These are phyloP conservation scores for Ajuga reptans DNA, from an alignment of 305 asterid genomes.

Conservation along the genomic window DNA sequence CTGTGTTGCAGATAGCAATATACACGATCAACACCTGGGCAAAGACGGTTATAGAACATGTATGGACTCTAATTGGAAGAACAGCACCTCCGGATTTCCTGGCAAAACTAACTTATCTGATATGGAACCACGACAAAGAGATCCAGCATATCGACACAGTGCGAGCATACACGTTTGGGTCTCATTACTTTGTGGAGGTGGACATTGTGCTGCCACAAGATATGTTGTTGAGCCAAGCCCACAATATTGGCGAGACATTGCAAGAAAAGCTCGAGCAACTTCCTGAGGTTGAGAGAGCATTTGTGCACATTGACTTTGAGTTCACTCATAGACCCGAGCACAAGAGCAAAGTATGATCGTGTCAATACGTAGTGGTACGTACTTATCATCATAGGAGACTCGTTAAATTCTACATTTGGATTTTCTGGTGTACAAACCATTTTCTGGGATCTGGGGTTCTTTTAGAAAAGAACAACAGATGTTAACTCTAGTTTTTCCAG, in stretches of 20 bases:
- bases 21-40: slow-evolving; percentile 89
- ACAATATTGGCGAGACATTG: slow-evolving; percentile 49
- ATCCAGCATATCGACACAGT: slow-evolving; percentile 60
- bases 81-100: slow-evolving; percentile 90
- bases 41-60: slow-evolving; percentile 76
- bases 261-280: slow-evolving; percentile 63
- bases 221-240: slow-evolving; percentile 51
- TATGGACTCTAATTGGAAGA: slow-evolving; percentile 71
- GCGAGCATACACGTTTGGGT: slow-evolving; percentile 58
- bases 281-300: slow-evolving; percentile 57
- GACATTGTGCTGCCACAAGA: slow-evolving; percentile 55
- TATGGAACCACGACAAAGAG: slow-evolving; percentile 70
- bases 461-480: neutral
- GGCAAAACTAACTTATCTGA: slow-evolving; percentile 63
- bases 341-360: slow-evolving; percentile 33
- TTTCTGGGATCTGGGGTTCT: neutral
- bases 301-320: slow-evolving; percentile 66
- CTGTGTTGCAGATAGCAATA: slow-evolving; percentile 56
- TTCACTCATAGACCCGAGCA: slow-evolving; percentile 57
- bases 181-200: slow-evolving; percentile 63
- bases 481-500: neutral
- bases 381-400: neutral
- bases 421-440: neutral
- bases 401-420: neutral
- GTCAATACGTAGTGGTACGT: neutral